A percentile compares a stretch with the other conserved stretches of the same genome.
Evolutionary conservation across 2,329 filamentous ascomycete genomes (phyloP).

Genomic region (Diaporthe citri): DNA sequence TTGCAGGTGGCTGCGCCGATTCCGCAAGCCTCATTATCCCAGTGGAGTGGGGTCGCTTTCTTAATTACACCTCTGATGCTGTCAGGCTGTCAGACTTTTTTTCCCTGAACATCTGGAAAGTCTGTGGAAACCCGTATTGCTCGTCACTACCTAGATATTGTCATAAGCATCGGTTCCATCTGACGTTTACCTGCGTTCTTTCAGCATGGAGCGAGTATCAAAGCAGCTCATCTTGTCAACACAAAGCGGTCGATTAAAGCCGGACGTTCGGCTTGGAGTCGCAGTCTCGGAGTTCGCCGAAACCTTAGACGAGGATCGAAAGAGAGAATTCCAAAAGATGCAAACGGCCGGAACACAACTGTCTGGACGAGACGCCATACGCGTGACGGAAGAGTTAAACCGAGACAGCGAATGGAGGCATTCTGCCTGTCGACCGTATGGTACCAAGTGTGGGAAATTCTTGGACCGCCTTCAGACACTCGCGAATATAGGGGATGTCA

Average conservation of each 20-base stretch:
- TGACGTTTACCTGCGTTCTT: neutral
- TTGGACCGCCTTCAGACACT: constrained; percentile 36
- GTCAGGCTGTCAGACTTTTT: neutral
- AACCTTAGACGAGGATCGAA: neutral
- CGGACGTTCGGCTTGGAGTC: constrained; percentile 2
- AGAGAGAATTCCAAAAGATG: neutral
- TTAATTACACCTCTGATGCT: neutral
- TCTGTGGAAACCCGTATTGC: neutral
- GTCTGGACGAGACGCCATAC: constrained; percentile 31
- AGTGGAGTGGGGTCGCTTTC: neutral
- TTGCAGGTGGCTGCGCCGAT: neutral
- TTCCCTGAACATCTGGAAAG: neutral
- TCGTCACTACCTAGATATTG: neutral
- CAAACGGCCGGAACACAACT: neutral
- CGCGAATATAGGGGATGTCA: constrained; percentile 31
- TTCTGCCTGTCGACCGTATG: constrained; percentile 24
- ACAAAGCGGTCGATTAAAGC: constrained; percentile 11
- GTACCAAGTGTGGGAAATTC: constrained; percentile 28
- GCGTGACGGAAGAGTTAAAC: constrained; percentile 39
- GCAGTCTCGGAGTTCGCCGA: constrained; percentile 15
- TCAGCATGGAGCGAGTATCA: neutral
- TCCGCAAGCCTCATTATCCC: neutral
- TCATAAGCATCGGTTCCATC: neutral
- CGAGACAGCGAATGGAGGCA: constrained; percentile 35
- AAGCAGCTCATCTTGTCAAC: neutral